Evolutionary conservation across 352 stramenopile species (phyloP).

Genomic region (Globisporangium parvum): DNA sequence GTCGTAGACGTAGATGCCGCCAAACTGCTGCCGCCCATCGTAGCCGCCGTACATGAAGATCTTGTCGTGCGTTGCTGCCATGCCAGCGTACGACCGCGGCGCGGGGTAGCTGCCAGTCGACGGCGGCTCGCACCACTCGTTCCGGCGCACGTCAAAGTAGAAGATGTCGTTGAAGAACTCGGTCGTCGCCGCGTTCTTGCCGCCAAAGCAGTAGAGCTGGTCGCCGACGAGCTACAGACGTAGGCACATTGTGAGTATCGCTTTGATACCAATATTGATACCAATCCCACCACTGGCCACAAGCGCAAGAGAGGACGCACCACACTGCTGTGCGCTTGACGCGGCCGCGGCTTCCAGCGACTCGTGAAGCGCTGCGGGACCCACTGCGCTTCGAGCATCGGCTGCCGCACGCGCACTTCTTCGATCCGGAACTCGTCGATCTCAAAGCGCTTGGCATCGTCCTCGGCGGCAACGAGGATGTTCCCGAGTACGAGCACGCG

Average conservation of each 20-base stretch:
- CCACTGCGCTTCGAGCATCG: slow-evolving; percentile 51
- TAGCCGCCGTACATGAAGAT: slow-evolving; percentile 66
- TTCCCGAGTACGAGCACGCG: slow-evolving; percentile 66
- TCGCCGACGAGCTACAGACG: slow-evolving; percentile 34
- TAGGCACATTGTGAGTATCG: background rate
- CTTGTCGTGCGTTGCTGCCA: slow-evolving; percentile 44
- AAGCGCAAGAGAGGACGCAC: slow-evolving; percentile 18
- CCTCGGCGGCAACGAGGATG: slow-evolving; percentile 27
- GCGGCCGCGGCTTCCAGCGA: slow-evolving; percentile 52
- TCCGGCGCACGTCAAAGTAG: slow-evolving; percentile 57
- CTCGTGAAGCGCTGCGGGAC: slow-evolving; percentile 29
- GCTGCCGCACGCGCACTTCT: slow-evolving; percentile 49
- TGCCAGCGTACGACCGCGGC: slow-evolving; percentile 40
- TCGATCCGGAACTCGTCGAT: slow-evolving; percentile 48
- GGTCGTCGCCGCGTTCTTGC: slow-evolving; percentile 41
- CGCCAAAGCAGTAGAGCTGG: slow-evolving; percentile 68
- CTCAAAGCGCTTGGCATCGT: slow-evolving; percentile 29
- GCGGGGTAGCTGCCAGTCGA: slow-evolving; percentile 27
- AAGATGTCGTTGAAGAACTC: slow-evolving; percentile 70
- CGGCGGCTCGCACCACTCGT: slow-evolving; percentile 44
- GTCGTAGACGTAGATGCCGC: slow-evolving; percentile 54
- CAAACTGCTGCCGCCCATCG: slow-evolving; percentile 49
- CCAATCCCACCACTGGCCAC: background rate
- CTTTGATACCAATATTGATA: too few relatives aligned
- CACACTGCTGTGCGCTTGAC: slow-evolving; percentile 56